phyloP scores from a whole-genome alignment of 306 rosid species.

The Ochetophila trinervis region DNA sequence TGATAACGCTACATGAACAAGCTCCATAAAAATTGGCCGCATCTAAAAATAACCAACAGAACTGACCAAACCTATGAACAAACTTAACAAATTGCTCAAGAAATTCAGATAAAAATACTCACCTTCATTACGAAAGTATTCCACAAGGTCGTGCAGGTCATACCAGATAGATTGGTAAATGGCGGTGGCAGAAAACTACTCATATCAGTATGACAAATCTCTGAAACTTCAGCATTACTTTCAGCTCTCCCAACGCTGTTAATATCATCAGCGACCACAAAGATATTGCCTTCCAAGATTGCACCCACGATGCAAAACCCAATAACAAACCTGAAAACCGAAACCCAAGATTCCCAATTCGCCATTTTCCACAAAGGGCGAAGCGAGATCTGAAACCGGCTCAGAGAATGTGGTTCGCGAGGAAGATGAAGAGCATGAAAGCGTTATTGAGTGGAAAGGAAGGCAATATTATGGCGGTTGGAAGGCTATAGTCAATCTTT shows the following conservation, averaged over 20 bases:
- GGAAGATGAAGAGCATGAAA: constrained; percentile 32
- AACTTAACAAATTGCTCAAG: background rate
- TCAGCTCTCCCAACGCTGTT: constrained; percentile 21
- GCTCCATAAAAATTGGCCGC: background rate
- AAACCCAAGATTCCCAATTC: constrained; percentile 32
- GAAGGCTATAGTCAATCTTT: constrained; percentile 61
- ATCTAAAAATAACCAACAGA: background rate
- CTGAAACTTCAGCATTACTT: constrained; percentile 27
- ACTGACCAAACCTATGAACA: background rate
- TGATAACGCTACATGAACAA: background rate
- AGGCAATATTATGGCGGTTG: constrained; percentile 31
- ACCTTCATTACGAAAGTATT: constrained; percentile 81
- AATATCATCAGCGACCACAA: constrained; percentile 32
- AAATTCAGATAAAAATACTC: constrained; percentile 23
- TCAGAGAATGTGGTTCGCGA: constrained; percentile 23
- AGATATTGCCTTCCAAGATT: constrained; percentile 31
- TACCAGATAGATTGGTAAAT: constrained; percentile 56
- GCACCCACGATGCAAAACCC: constrained; percentile 36
- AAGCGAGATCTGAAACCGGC: constrained; percentile 21
- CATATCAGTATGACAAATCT: constrained; percentile 52
- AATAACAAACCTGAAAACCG: constrained; percentile 25
- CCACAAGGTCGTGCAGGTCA: constrained; percentile 82
- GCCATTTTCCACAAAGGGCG: constrained; percentile 49
- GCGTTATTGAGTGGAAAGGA: constrained; percentile 13
- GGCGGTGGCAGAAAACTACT: constrained; percentile 85